Evolutionary conservation across 2,329 filamentous ascomycete species (phyloP).

Genomic region (Colletotrichum liaoningense): DNA sequence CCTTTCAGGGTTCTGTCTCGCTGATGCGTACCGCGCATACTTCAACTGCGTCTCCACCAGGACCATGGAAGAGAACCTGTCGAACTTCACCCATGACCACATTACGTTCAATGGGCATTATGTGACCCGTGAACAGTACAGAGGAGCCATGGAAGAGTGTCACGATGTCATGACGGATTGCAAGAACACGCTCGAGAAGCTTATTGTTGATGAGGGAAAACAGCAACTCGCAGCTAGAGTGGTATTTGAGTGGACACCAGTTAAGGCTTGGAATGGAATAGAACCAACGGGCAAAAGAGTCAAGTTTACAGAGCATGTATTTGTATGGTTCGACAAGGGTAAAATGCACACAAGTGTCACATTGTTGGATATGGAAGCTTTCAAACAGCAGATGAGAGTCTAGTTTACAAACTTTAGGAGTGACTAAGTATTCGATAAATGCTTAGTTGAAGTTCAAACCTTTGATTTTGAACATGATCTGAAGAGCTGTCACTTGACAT

Average conservation of each 20-base stretch:
- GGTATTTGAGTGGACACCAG: conserved; percentile 44
- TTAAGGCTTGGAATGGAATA: conserved; percentile 40
- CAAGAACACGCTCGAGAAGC: conserved; percentile 38
- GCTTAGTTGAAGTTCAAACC: too few relatives aligned
- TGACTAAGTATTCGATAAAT: too few relatives aligned
- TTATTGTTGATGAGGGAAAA: conserved; percentile 44
- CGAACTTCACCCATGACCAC: conserved; percentile 40
- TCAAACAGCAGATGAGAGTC: not conserved
- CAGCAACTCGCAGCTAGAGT: conserved; percentile 46
- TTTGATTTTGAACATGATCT: too few relatives aligned
- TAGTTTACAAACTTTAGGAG: not conserved
- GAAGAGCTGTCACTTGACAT: too few relatives aligned
- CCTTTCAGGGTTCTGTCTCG: not conserved
- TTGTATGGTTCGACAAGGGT: conserved; percentile 45
- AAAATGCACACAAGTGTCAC: conserved; percentile 46
- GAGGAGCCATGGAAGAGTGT: conserved; percentile 42
- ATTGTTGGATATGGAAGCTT: conserved; percentile 43
- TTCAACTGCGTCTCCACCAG: conserved; percentile 45
- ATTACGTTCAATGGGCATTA: conserved; percentile 44
- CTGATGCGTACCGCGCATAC: conserved; percentile 42
- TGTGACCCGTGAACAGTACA: conserved; percentile 40
- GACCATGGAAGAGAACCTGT: conserved; percentile 41
- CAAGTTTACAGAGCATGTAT: conserved; percentile 45
- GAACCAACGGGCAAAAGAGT: conserved; percentile 43
- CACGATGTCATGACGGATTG: conserved; percentile 43